Evolutionary conservation across 1,139 yeast genomes (phyloP).

Genomic region (Suhomyces coccinellae): DNA sequence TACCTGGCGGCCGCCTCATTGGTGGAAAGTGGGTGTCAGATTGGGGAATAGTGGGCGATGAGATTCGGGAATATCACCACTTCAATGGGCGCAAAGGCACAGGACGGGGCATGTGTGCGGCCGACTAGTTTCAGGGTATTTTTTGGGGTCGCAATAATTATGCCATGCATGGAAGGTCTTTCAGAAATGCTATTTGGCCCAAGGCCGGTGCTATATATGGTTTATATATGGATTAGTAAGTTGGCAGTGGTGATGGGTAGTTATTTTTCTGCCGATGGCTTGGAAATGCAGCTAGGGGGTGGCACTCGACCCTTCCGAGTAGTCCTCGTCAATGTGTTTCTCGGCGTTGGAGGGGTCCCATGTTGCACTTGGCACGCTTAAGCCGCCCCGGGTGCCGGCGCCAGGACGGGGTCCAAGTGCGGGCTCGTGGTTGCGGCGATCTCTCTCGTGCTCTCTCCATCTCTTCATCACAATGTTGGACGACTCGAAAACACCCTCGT

Average conservation of each 20-base stretch:
- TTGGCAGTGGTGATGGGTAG: not conserved
- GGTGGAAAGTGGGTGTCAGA: not conserved
- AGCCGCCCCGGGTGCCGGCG: conserved; percentile 10
- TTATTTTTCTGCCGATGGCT: not conserved
- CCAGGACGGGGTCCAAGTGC: conserved; percentile 15
- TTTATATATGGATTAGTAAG: not conserved
- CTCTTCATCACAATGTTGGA: conserved; percentile 84
- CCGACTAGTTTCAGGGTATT: not conserved
- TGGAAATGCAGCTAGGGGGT: conserved; percentile 5
- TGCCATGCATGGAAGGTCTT: conserved; percentile 1
- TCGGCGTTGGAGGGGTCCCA: conserved; percentile 48
- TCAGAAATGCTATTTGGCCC: not conserved
- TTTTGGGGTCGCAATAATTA: not conserved
- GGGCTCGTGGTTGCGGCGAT: conserved; percentile 39
- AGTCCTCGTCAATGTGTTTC: conserved; percentile 27
- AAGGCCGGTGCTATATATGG: not conserved
- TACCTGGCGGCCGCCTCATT: not conserved
- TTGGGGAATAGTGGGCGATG: not conserved
- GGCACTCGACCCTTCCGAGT: conserved; percentile 28
- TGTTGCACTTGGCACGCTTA: conserved; percentile 46
- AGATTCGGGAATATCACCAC: not conserved
- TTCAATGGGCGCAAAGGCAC: not conserved
- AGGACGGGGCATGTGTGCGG: not conserved
- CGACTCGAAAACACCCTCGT: conserved; percentile 84
- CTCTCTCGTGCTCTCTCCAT: conserved; percentile 92